A percentile compares a stretch with the other conserved stretches of the same genome.
These are phyloP conservation scores for Thermochaetoides thermophila DNA, from an alignment of 495 filamentous ascomycete species.

Conservation along the genomic window DNA sequence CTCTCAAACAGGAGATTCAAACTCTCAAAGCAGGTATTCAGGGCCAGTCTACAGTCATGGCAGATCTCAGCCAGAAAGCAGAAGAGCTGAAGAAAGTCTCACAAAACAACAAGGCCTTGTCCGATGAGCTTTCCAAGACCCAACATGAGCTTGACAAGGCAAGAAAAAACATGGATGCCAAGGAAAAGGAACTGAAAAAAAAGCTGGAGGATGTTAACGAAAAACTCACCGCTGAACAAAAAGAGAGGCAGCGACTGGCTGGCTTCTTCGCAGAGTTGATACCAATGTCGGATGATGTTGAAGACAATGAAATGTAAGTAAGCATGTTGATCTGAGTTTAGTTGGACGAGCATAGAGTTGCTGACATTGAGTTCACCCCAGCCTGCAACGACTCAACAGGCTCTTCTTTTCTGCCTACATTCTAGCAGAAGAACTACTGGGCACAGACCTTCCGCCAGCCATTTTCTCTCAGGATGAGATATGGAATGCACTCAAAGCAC, in stretches of 20 bases:
- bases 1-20: neutral
- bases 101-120: neutral
- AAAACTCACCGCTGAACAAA: too few species aligned
- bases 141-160: too few species aligned
- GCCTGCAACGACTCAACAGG: neutral
- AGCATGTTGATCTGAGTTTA: neutral
- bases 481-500: slow-evolving; percentile 3
- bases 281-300: neutral
- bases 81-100: neutral
- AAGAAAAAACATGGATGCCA: neutral
- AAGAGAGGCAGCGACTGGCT: neutral
- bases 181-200: neutral
- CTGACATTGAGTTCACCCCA: neutral
- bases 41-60: neutral
- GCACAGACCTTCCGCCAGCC: neutral
- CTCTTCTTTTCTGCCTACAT: slow-evolving; percentile 1
- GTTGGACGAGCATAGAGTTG: neutral
- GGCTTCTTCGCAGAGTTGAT: neutral
- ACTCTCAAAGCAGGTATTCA: neutral
- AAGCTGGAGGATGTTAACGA: too few species aligned
- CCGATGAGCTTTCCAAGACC: too few species aligned
- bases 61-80: neutral
- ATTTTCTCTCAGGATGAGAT: neutral
- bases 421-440: slow-evolving; percentile 4
- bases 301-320: slow-evolving; percentile 3